phyloP scores from a whole-genome alignment of 2,329 filamentous ascomycete species.

The Hypoxylon sp. region DNA sequence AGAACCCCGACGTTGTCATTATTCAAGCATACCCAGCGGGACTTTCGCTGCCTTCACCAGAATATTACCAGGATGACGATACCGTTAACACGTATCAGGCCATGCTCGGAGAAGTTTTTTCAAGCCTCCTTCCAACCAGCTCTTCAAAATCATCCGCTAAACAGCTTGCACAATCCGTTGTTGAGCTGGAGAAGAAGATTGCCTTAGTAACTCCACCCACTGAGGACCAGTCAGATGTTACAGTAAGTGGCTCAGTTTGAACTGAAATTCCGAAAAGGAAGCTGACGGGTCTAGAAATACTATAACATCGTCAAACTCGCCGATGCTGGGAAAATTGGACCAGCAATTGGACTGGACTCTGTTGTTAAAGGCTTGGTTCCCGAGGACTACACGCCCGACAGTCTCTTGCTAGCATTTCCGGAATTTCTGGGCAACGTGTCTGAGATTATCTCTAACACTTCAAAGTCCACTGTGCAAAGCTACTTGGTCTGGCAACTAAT shows the following conservation, averaged over 20 bases:
- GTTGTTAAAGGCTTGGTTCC: slow-evolving; percentile 69
- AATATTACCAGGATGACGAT: slow-evolving; percentile 71
- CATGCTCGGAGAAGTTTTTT: slow-evolving; percentile 59
- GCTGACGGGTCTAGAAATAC: slow-evolving; percentile 63
- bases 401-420: slow-evolving; percentile 72
- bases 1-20: slow-evolving; percentile 58
- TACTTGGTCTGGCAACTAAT: slow-evolving; percentile 77
- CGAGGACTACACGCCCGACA: slow-evolving; percentile 63
- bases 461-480: slow-evolving; percentile 69
- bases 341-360: slow-evolving; percentile 67
- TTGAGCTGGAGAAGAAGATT: slow-evolving; percentile 74
- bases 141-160: slow-evolving; percentile 45
- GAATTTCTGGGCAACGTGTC: slow-evolving; percentile 72
- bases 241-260: slow-evolving; percentile 54
- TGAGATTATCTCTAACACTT: slow-evolving; percentile 66
- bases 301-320: slow-evolving; percentile 75
- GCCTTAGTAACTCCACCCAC: slow-evolving; percentile 71
- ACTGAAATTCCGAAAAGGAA: neutral
- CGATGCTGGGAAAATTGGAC: slow-evolving; percentile 68
- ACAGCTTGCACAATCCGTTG: slow-evolving; percentile 59
- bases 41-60: slow-evolving; percentile 73
- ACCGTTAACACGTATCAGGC: slow-evolving; percentile 67
- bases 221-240: slow-evolving; percentile 72
- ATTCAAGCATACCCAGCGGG: slow-evolving; percentile 61
- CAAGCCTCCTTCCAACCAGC: slow-evolving; percentile 51